Evolutionary conservation across 1,284 basidiomycete genomes (phyloP), one percentile per base, ranked within the genome.

Genomic region (Leccinum subfulvum): DNA sequence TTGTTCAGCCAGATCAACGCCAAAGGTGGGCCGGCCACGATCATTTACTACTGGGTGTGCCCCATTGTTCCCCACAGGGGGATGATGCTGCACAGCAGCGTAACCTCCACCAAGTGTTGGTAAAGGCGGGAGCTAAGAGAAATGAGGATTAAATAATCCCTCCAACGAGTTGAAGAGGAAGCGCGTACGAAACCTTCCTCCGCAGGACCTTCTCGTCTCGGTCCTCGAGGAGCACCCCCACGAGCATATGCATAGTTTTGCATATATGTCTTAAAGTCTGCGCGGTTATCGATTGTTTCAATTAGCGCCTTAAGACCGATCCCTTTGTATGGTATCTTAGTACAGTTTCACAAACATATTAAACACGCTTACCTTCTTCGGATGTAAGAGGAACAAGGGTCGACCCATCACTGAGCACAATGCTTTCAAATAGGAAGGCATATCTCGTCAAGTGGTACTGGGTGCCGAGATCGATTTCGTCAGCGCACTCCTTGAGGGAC

Each of bases 391-490:
- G 94, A 18, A 92, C 85, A 37, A 97, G 79, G 1, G 90, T 90
- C 21, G 89, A 84, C 4, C 95, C 97, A 67, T 99, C 97, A 68
- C 86, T 90, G 18, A 98, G 81, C 1, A 97, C 82, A 13, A 94
- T 90, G 68, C 89, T 94, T 78, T 99, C 97, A 72, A 91, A 97
- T 26, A 98, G 79, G 79, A 95, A 98, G 0, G 95, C 94, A 75
- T 97, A 99, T 72, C 96, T 85, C 1, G 94, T 90, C 52, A 99
- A 82, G 77, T 99, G 97, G 76, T 98, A 99, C 76, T 99, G 97
- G 11, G 93, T 94, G 14, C 96, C 97, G 52, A 98, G 82, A 75
- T 99, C 97, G 64, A 98, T 90, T 77, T 99, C 97, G 70, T 98
- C 96, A 11, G 93, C 87, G 68, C 93, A 93, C 75, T 98, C 96